phyloP scores from a whole-genome alignment of 2,329 filamentous ascomycete species.

The Cytospora schulzeri region DNA sequence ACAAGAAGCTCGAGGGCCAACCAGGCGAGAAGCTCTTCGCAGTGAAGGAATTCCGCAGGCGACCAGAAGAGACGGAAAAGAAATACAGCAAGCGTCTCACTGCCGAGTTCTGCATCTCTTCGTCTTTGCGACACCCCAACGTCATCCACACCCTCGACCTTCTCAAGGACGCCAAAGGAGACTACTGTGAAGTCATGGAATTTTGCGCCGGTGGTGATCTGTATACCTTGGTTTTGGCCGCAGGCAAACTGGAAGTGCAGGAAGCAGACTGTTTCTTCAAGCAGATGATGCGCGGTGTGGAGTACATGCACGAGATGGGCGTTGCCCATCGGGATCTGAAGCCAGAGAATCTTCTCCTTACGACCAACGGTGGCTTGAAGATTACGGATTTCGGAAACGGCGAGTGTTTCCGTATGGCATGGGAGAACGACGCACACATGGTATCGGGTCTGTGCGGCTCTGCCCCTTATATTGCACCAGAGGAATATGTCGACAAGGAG shows the following conservation, averaged over 20 bases:
- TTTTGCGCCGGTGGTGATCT: slow-evolving; percentile 96
- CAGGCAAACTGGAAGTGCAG: slow-evolving; percentile 85
- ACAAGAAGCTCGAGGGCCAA: slow-evolving; percentile 86
- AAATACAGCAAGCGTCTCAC: slow-evolving; percentile 98
- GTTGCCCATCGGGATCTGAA: slow-evolving; percentile 96
- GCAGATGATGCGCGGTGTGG: slow-evolving; percentile 97
- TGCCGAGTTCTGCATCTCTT: slow-evolving; percentile 98
- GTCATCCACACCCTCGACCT: slow-evolving; percentile 97
- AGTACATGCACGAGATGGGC: slow-evolving; percentile 99
- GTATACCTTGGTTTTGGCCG: slow-evolving; percentile 88
- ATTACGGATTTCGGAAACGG: slow-evolving; percentile 99
- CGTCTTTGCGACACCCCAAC: slow-evolving; percentile 92
- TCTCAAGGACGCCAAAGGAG: slow-evolving; percentile 92
- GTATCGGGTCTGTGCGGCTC: slow-evolving; percentile 95
- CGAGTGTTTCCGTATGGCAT: slow-evolving; percentile 99
- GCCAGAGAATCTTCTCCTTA: slow-evolving; percentile 93
- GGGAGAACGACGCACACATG: slow-evolving; percentile 98
- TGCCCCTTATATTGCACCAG: slow-evolving; percentile 94
- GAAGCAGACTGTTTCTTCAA: slow-evolving; percentile 99
- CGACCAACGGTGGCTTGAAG: slow-evolving; percentile 88
- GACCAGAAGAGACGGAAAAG: slow-evolving; percentile 92
- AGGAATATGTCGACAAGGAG: slow-evolving; percentile 93
- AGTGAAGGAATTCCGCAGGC: slow-evolving; percentile 95
- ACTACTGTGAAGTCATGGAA: slow-evolving; percentile 99
- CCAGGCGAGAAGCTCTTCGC: slow-evolving; percentile 88